Base-by-base conservation (phyloP, 768 basidiomycete species). In the Hygrocybe coccinea region DNA sequence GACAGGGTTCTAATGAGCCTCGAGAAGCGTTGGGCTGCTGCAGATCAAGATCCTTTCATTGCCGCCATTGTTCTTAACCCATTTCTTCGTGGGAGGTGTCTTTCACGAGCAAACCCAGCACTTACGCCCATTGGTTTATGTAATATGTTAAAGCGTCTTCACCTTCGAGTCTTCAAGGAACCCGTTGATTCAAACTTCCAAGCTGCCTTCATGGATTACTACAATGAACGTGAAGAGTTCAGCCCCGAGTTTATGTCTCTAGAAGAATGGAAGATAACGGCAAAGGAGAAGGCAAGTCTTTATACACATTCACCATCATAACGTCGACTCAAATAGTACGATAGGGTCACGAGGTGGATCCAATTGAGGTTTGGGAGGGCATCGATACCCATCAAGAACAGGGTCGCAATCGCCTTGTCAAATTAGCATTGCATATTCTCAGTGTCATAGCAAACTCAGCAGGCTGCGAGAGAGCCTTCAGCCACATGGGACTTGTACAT, bases 21-120 rank as follows among this genome's bases (percentile, higher is more conserved):
- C 9, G 67, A 73, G 45, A 47, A 25, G 1, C 58, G 60, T 8
- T 73, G 71, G 71, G 24, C 49, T 22, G 62, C 65, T 33, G 36
- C 58, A 35, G 69, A 72, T 54, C 67, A 71, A 55, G 69, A 68
- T 29, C 51, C 65, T 5, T 70, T 68, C 45, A 65, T 72, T 52
- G 61, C 64, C 8, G 60, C 68, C 9, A 58, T 68, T 9, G 61
- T 73, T 44, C 37, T 67, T 6, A 67, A 71, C 55, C 68, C 64
- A 5, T 58, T 65, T 33, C 62, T 61, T 46, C 49, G n/a, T 15
- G 49, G 49, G 21, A 29, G 21, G 33, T 50, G 49, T 17, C 35
- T 50, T 5, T 50, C 49, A 29, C 29, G 29, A 8, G 39, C 21
- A 48, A 50, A 34, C 3, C 43, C 17, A 52, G 8, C 8, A 4